Conservation (phyloP, 2,329 filamentous ascomycete species). For the Xylariaceae sp. region DNA sequence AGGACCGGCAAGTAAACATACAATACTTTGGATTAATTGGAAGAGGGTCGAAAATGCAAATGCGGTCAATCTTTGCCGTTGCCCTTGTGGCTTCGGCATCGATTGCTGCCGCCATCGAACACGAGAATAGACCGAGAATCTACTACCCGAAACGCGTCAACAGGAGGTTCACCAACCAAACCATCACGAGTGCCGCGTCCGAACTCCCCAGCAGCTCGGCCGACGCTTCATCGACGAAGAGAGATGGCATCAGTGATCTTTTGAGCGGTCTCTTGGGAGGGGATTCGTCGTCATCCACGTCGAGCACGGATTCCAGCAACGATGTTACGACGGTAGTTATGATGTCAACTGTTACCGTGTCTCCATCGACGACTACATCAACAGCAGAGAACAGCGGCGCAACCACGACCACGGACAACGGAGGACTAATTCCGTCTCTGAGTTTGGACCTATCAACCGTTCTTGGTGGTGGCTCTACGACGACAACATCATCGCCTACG, state of each 20-base stretch:
- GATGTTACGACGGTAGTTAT: slow-evolving; percentile 14
- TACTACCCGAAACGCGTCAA: slow-evolving; percentile 45
- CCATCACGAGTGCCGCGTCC: slow-evolving; percentile 29
- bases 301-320: slow-evolving; percentile 1
- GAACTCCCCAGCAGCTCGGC: slow-evolving; percentile 19
- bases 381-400: background rate
- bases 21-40: slow-evolving; percentile 17
- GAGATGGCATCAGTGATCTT: slow-evolving; percentile 26
- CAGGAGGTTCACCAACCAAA: slow-evolving; percentile 36
- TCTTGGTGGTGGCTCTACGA: too few species aligned
- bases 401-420: too few species aligned
- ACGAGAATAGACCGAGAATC: slow-evolving; percentile 38
- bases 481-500: too few species aligned
- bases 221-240: slow-evolving; percentile 21
- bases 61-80: slow-evolving; percentile 30
- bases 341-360: slow-evolving; percentile 11
- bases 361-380: slow-evolving; percentile 8
- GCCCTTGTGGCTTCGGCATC: slow-evolving; percentile 39
- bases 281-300: slow-evolving; percentile 7
- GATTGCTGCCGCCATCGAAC: slow-evolving; percentile 32
- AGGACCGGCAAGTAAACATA: slow-evolving; percentile 13
- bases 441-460: too few species aligned
- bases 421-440: too few species aligned
- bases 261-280: slow-evolving; percentile 20
- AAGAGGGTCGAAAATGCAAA: slow-evolving; percentile 28